These are phyloP conservation scores for Phytophthora sojae DNA, from an alignment of 352 stramenopile species.

Conservation along the genomic window DNA sequence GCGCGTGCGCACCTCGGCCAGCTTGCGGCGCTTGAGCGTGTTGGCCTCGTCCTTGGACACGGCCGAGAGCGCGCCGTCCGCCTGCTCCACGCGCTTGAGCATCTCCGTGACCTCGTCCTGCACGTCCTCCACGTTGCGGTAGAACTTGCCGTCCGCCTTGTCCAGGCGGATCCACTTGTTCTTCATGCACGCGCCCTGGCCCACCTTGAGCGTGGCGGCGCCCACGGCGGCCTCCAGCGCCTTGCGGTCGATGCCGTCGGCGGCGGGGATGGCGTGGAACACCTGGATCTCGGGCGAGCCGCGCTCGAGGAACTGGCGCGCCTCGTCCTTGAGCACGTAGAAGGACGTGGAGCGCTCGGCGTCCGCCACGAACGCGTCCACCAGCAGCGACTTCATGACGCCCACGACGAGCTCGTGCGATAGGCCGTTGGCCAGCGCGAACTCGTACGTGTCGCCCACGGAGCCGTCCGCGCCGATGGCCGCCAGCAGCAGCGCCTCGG, in stretches of 20 bases:
- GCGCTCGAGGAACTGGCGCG: slow-evolving; percentile 67
- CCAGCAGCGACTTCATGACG: slow-evolving; percentile 96
- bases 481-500: slow-evolving; percentile 75
- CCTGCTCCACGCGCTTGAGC: slow-evolving; percentile 84
- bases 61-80: slow-evolving; percentile 66
- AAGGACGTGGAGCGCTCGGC: slow-evolving; percentile 88
- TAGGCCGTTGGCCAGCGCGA: slow-evolving; percentile 73
- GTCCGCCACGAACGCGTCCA: slow-evolving; percentile 92
- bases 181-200: slow-evolving; percentile 97
- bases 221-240: slow-evolving; percentile 87
- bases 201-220: slow-evolving; percentile 93
- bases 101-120: slow-evolving; percentile 81
- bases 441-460: slow-evolving; percentile 88
- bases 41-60: slow-evolving; percentile 80
- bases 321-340: slow-evolving; percentile 95
- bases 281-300: slow-evolving; percentile 88
- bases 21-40: slow-evolving; percentile 84
- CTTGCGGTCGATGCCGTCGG: slow-evolving; percentile 71
- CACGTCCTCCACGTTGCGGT: slow-evolving; percentile 75
- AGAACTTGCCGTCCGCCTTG: slow-evolving; percentile 89
- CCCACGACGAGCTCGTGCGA: slow-evolving; percentile 95
- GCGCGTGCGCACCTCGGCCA: slow-evolving; percentile 81
- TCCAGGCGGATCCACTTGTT: slow-evolving; percentile 98
- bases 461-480: slow-evolving; percentile 48
- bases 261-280: slow-evolving; percentile 80